Base-by-base conservation (phyloP, 805 yeast genomes). In the Saccharomycopsis microspora region DNA sequence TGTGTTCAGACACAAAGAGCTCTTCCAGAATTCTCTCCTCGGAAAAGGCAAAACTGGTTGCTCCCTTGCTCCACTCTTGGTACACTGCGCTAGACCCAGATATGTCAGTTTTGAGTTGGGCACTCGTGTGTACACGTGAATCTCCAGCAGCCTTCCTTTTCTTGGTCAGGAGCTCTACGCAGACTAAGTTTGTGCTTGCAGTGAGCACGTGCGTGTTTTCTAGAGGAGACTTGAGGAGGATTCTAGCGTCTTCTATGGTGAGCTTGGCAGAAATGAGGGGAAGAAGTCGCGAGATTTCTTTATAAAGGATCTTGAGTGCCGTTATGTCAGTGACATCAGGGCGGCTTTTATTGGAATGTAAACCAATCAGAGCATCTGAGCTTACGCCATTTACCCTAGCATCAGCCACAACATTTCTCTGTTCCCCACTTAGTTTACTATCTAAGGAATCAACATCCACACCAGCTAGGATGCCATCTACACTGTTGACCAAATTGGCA, bases 171-270 rank as follows among this genome's bases (percentile, higher is more conserved):
- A 45, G 32, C 37, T 52, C 48, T 32, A 46, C 44, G 8, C 50
- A 45, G 3, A 52, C 44, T 32, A 52, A 43, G 32, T 52, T 52
- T 11, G 45, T 11, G 34, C 39, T 49, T 19, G 2, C 19, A 19
- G 2, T 19, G 19, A 19, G 19, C 19, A 19, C 19, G 19, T 19
- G 19, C 19, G 19, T 19, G 19, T 19, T 19, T 19, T 19, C 19
- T 19, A 19, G 19, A 19, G 51, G 52, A 48, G 64, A 62, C 32
- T 63, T 65, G 5, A 66, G 44, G 41, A 67, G 57, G 19, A 67
- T 5, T 19, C 62, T 61, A 2, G 71, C 64, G 51, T 69, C 71
- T 49, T 69, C 74, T 10, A 68, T 45, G 0, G 66, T 68, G 10
- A 68, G 43, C 49, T 65, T 68, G 3, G 66, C 39, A 38, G 60